These are phyloP conservation scores for Trebouxia gelatinosa DNA, from an alignment of 163 green algal species.

Conservation along the genomic window DNA sequence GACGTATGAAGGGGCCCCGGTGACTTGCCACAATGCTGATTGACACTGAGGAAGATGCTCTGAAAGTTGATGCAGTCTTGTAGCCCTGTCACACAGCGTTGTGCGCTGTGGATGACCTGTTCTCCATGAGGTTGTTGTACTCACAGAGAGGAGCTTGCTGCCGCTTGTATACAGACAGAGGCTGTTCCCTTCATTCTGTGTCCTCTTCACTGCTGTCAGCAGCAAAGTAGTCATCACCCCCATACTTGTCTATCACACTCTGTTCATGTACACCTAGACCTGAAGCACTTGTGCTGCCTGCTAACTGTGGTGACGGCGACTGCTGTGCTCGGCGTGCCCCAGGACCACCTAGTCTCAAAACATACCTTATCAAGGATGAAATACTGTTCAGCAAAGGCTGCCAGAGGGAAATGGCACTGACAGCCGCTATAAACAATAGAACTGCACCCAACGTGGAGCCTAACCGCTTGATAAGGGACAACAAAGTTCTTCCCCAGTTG, in stretches of 20 bases:
- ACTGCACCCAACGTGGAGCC: slow-evolving; percentile 25
- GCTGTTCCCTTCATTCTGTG: neutral
- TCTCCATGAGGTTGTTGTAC: no score
- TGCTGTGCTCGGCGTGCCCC: neutral
- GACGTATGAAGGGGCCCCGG: no score
- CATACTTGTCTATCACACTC: slow-evolving; percentile 28
- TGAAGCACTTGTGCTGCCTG: neutral
- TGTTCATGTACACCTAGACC: neutral
- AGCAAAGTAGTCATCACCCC: slow-evolving; percentile 28
- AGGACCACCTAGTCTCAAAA: slow-evolving; percentile 27
- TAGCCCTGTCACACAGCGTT: no score
- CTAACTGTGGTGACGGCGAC: neutral
- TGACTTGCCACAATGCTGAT: no score
- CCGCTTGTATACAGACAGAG: no score
- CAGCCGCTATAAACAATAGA: slow-evolving; percentile 19
- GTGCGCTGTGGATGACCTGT: no score
- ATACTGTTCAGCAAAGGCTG: neutral
- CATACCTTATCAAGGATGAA: neutral
- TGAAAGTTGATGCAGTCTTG: no score
- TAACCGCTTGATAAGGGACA: neutral
- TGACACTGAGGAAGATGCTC: no score
- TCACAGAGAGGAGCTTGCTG: no score
- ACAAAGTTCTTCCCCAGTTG: neutral
- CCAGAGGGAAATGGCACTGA: slow-evolving; percentile 8
- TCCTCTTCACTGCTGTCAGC: slow-evolving; percentile 12